Evolutionary conservation across 2,329 filamentous ascomycete species (phyloP).

Genomic region (Aspergillus ochraceus): DNA sequence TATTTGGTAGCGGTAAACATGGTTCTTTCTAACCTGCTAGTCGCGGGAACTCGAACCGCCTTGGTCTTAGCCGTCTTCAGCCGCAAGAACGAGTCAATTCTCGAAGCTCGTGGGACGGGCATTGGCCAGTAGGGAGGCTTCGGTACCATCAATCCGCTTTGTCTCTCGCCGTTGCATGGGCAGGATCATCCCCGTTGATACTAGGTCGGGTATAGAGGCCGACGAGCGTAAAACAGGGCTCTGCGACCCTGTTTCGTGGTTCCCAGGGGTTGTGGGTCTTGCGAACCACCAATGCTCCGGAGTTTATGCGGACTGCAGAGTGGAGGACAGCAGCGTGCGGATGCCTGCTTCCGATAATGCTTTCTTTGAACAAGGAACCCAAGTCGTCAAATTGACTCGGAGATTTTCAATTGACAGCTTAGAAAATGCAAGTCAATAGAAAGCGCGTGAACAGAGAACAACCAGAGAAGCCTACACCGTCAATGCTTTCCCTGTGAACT

Average conservation of each 20-base stretch:
- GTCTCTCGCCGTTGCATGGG: neutral
- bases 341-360: neutral
- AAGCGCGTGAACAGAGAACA: neutral
- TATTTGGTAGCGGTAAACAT: neutral
- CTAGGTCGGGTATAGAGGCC: neutral
- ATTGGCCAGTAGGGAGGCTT: neutral
- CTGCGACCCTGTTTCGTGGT: neutral
- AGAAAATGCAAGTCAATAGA: neutral
- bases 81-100: neutral
- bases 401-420: neutral
- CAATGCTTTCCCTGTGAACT: neutral
- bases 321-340: too few relatives aligned
- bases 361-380: neutral
- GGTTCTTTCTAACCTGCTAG: neutral
- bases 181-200: neutral
- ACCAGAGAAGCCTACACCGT: neutral
- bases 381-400: neutral
- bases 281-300: neutral
- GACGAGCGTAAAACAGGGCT: neutral
- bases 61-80: too few relatives aligned
- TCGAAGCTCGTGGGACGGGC: neutral
- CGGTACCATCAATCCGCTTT: neutral
- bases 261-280: neutral
- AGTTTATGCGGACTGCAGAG: neutral
- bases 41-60: too few relatives aligned